Conservation (phyloP, 129 eudicot species). For the Pulicaria dysenterica region DNA sequence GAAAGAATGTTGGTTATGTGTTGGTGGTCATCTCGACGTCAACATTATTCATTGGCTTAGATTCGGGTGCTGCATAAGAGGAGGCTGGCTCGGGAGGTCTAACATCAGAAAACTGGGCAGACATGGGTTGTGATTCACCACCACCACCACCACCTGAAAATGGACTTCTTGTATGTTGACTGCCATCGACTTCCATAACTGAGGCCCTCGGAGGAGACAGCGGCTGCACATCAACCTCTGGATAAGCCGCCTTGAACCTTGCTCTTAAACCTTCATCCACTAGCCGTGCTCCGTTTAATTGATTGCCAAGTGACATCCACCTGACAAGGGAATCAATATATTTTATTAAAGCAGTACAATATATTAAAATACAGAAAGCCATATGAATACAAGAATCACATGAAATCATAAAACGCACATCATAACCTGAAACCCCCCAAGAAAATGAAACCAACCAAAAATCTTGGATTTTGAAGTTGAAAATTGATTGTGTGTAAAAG, state of each 20-base stretch:
- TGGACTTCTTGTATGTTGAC: constrained; percentile 37
- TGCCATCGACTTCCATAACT: constrained; percentile 72
- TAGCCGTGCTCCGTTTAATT: constrained; percentile 74
- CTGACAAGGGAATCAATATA: constrained; percentile 31
- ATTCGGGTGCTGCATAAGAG: constrained; percentile 34
- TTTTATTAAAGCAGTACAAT: no score
- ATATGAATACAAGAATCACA: neutral
- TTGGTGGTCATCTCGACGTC: constrained; percentile 37
- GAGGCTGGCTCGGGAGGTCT: constrained; percentile 42
- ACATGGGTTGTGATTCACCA: constrained; percentile 32
- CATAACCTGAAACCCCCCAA: neutral
- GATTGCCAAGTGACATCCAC: constrained; percentile 98
- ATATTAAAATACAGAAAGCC: no score
- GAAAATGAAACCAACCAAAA: no score
- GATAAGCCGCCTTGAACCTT: constrained; percentile 95
- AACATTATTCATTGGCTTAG: constrained; percentile 46
- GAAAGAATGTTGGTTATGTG: neutral
- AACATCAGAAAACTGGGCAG: constrained; percentile 42
- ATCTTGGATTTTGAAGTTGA: no score
- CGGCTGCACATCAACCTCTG: constrained; percentile 96
- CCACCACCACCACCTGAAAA: constrained; percentile 37
- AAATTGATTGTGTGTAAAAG: neutral
- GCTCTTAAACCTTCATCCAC: constrained; percentile 97
- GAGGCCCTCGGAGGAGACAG: constrained; percentile 80
- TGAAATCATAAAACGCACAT: neutral